A percentile compares a stretch with the other conserved stretches of the same genome.
These are phyloP conservation scores for Wickerhamomyces alni DNA, from an alignment of 805 yeast genomes.

Conservation along the genomic window DNA sequence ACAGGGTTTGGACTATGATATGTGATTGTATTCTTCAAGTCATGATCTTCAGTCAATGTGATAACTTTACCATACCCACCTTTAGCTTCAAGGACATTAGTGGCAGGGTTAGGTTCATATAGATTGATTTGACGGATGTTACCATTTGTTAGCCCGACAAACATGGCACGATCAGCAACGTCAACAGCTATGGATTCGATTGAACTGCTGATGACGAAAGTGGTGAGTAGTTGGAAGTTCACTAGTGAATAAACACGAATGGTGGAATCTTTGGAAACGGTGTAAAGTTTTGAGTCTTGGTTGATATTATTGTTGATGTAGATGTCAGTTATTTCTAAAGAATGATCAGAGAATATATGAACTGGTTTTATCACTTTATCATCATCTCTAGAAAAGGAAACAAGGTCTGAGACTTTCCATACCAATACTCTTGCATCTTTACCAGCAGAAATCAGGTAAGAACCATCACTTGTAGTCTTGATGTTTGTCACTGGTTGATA, in stretches of 20 bases:
- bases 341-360: constrained; percentile 49
- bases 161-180: constrained; percentile 72
- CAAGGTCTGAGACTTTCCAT: constrained; percentile 65
- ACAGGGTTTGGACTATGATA: constrained; percentile 41
- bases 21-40: constrained; percentile 43
- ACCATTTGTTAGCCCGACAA: constrained; percentile 66
- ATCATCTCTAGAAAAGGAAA: constrained; percentile 29
- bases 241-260: constrained; percentile 60
- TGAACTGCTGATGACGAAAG: constrained; percentile 61
- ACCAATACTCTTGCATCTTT: constrained; percentile 72
- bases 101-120: constrained; percentile 28
- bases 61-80: constrained; percentile 26
- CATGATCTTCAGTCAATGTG: constrained; percentile 39
- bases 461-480: constrained; percentile 54
- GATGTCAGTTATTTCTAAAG: constrained; percentile 45
- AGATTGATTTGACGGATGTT: constrained; percentile 50
- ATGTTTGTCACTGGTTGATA: constrained; percentile 68
- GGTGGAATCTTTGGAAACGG: constrained; percentile 71
- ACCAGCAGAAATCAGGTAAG: constrained; percentile 69
- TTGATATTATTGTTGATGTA: constrained; percentile 42
- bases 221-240: constrained; percentile 43
- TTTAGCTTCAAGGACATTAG: constrained; percentile 21
- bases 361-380: constrained; percentile 44
- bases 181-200: constrained; percentile 59
- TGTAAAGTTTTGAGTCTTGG: constrained; percentile 57